A percentile compares a stretch with the other conserved stretches of the same genome.
phyloP scores from a whole-genome alignment of 176 grass and related monocot genomes.

The Chrysopogon serrulatus region DNA sequence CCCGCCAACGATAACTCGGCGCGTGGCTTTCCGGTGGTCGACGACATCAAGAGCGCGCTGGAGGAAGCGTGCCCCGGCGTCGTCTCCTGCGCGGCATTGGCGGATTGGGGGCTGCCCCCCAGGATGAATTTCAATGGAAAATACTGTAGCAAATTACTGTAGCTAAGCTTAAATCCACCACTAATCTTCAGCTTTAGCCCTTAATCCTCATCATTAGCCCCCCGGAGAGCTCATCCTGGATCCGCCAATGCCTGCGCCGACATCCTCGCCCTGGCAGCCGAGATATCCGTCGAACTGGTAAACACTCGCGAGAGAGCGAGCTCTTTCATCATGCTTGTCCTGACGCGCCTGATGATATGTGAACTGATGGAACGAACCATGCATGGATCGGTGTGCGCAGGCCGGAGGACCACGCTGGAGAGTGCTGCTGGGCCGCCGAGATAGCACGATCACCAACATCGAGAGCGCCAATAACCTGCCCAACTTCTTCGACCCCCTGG shows the following conservation, averaged over 20 bases:
- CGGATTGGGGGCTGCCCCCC: too few relatives aligned
- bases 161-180: too few relatives aligned
- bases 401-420: neutral
- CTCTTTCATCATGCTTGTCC: neutral
- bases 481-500: slow-evolving; percentile 18
- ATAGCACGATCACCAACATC: neutral
- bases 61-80: slow-evolving; percentile 8
- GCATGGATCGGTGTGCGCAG: neutral
- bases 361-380: neutral
- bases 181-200: too few relatives aligned
- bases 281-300: slow-evolving; percentile 14
- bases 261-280: slow-evolving; percentile 34
- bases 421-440: neutral
- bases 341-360: neutral
- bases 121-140: too few relatives aligned
- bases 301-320: neutral
- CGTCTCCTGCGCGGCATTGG: too few relatives aligned
- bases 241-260: slow-evolving; percentile 75
- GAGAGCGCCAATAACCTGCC: slow-evolving; percentile 28
- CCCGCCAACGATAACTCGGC: slow-evolving; percentile 8
- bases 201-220: too few relatives aligned
- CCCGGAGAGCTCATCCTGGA: too few relatives aligned
- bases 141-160: too few relatives aligned
- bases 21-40: slow-evolving; percentile 4
- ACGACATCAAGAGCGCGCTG: slow-evolving; percentile 23